These are phyloP conservation scores for Aspergillus baeticus DNA, from an alignment of 495 filamentous ascomycete species.

Conservation along the genomic window DNA sequence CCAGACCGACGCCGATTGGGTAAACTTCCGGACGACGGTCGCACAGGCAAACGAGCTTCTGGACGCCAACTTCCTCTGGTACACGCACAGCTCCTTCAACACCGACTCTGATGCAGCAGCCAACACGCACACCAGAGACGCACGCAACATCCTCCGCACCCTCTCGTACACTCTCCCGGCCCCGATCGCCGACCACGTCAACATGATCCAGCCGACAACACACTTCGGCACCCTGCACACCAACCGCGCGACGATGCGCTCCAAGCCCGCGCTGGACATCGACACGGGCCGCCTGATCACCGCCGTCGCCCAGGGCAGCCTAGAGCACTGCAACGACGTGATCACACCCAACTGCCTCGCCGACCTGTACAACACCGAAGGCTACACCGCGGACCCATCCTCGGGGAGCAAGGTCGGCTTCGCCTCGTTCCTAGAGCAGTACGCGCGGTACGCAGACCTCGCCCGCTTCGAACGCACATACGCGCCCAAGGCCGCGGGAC, in stretches of 20 bases:
- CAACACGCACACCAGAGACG: constrained; percentile 22
- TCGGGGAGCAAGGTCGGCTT: constrained; percentile 56
- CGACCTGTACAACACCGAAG: constrained; percentile 58
- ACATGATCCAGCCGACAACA: constrained; percentile 57
- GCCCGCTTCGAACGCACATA: constrained; percentile 51
- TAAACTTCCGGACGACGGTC: constrained; percentile 56
- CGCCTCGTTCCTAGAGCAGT: constrained; percentile 67
- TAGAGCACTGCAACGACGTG: constrained; percentile 36
- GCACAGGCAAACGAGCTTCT: constrained; percentile 53
- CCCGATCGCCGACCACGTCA: constrained; percentile 43
- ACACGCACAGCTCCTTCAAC: constrained; percentile 29
- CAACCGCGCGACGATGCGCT: constrained; percentile 33
- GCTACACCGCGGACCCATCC: constrained; percentile 41
- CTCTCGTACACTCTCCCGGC: constrained; percentile 59
- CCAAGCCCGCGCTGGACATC: constrained; percentile 21
- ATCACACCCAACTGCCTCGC: constrained; percentile 62
- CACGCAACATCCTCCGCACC: constrained; percentile 51
- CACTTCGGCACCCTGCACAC: constrained; percentile 50
- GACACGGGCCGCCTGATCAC: constrained; percentile 23
- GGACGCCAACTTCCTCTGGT: constrained; percentile 57
- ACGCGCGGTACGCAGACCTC: constrained; percentile 61
- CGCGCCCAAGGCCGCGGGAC: constrained; percentile 49
- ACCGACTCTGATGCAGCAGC: constrained; percentile 2
- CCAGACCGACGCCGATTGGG: constrained; percentile 58
- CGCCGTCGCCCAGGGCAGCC: constrained; percentile 18